Percentiles rank a stretch among this genome's conserved stretches.
Conservation (phyloP, 2,329 filamentous ascomycete species). For the Coniochaeta sp. region DNA sequence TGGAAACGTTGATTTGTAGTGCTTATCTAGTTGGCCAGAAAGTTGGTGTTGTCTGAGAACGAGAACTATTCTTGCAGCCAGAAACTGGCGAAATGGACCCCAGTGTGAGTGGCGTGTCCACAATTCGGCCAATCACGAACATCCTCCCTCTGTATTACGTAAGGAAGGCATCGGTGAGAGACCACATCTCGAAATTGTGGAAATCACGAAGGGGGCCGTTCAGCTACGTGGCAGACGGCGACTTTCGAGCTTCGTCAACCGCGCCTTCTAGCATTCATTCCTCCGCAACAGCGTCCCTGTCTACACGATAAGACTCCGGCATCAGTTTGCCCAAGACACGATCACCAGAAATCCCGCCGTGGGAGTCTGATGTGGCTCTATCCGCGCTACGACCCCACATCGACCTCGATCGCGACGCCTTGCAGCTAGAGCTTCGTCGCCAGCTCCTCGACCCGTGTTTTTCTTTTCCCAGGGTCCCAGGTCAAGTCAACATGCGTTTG, state of each 20-base stretch:
- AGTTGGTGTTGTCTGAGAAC: too few relatives aligned
- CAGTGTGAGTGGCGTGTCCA: neutral
- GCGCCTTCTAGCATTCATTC: neutral
- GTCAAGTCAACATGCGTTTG: neutral
- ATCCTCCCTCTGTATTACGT: neutral
- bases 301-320: neutral
- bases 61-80: too few relatives aligned
- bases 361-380: neutral
- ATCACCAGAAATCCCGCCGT: neutral
- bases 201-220: neutral
- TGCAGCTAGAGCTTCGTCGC: neutral
- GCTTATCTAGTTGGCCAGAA: too few relatives aligned
- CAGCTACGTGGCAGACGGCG: neutral
- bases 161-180: constrained; percentile 1
- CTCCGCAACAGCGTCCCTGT: neutral
- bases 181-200: constrained; percentile 3
- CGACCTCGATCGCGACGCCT: neutral
- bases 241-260: neutral
- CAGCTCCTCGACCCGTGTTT: neutral
- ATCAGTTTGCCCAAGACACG: neutral
- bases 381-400: neutral
- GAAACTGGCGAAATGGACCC: too few relatives aligned
- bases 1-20: too few relatives aligned
- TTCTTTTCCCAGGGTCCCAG: neutral
- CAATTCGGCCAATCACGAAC: neutral